These are phyloP conservation scores for Circinella minor DNA, from an alignment of 371 early-diverging fungal genomes.

Conservation along the genomic window DNA sequence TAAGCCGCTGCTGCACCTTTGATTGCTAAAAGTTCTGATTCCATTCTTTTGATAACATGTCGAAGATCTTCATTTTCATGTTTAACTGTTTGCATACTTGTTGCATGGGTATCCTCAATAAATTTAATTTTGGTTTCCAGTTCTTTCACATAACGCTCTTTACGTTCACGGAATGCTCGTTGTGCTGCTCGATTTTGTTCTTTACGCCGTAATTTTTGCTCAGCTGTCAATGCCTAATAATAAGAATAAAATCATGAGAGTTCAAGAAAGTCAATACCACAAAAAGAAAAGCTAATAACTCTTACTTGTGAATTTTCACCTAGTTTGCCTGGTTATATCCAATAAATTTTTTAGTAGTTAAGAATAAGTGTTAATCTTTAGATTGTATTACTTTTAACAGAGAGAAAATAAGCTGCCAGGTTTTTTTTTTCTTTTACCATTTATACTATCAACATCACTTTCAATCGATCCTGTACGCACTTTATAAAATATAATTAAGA, in stretches of 20 bases:
- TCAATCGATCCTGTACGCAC: slow-evolving; percentile 9
- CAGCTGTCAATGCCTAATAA: slow-evolving; percentile 19
- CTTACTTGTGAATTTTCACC: slow-evolving; percentile 10
- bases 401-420: no score
- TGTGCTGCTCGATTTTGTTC: slow-evolving; percentile 85
- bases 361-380: no score
- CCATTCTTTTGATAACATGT: slow-evolving; percentile 25
- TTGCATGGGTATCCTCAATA: slow-evolving; percentile 56
- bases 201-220: slow-evolving; percentile 61
- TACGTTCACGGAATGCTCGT: slow-evolving; percentile 78
- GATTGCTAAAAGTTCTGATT: slow-evolving; percentile 32
- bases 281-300: background rate
- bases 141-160: slow-evolving; percentile 70
- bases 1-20: slow-evolving; percentile 10
- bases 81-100: slow-evolving; percentile 25
- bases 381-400: no score
- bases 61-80: slow-evolving; percentile 38
- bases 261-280: background rate
- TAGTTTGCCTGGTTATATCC: background rate
- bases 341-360: no score
- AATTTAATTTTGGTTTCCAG: slow-evolving; percentile 69
- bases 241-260: background rate
- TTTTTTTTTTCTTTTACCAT: background rate
- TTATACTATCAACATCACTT: slow-evolving; percentile 6
- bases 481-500: background rate